Evolutionary conservation across 495 filamentous ascomycete genomes (phyloP), one percentile per base, ranked within the genome.

Genomic region (Beverwykella pulmonaria): DNA sequence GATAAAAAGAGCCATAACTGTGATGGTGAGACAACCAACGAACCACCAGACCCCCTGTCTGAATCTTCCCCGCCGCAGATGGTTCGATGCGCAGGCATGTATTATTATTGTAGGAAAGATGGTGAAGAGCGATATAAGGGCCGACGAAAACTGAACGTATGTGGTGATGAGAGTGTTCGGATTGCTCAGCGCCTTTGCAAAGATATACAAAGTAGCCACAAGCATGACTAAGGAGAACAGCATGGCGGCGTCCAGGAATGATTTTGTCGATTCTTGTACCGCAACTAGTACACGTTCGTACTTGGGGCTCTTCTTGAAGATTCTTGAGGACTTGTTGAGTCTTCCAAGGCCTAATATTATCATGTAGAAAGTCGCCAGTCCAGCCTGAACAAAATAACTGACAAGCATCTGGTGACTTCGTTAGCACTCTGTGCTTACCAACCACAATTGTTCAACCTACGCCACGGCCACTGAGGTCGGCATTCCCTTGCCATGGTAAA

Each of bases 391-490:
- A 32, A 58, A 9, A 22, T 58, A 58, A 23, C 5, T 58, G 6
- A 26, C 32, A 58, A 58, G 32, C 55, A 58, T 58, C 55, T 58
- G 32, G n/a, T 2, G 5, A 30, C 14, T 30, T 20, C n/a, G 15
- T 26, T 19, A 22, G 14, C 1, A 15, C 9, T 46, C n/a, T n/a
- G n/a, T n/a, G n/a, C n/a, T n/a, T n/a, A n/a, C n/a, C n/a, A n/a
- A n/a, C n/a, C n/a, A n/a, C n/a, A n/a, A n/a, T n/a, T n/a, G n/a
- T n/a, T 34, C 30, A 23, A 58, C 55, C 34, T 58, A 58, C 55
- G 2, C 55, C 55, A 58, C 55, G 29, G 17, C 55, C 55, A 15
- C 30, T n/a, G 17, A 58, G 25, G 22, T 58, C 55, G 19, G 55
- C 8, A 22, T 58, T 22, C 22, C 55, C 55, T 17, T 58, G 55